These are phyloP conservation scores for Prunella vulgaris DNA, from an alignment of 257 asterid species.

Conservation along the genomic window DNA sequence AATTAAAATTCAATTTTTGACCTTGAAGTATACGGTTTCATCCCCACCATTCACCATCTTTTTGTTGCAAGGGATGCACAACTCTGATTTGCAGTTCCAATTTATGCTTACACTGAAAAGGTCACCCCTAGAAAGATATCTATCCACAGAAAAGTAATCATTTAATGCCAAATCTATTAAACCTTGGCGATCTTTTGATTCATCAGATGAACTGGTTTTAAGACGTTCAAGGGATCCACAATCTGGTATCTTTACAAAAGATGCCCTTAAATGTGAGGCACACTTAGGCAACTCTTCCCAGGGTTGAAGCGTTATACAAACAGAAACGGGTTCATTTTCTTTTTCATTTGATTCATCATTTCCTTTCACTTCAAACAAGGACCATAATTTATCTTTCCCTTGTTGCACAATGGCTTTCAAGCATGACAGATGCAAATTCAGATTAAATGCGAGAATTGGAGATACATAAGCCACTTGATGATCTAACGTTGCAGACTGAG, in stretches of 20 bases:
- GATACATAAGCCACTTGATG: conserved; percentile 70
- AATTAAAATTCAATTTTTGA: conserved; percentile 15
- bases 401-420: conserved; percentile 58
- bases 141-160: conserved; percentile 70
- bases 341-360: conserved; percentile 33
- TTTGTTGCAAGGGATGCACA: conserved; percentile 69
- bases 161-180: conserved; percentile 73
- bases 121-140: conserved; percentile 83
- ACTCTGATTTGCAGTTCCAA: conserved; percentile 82
- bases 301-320: conserved; percentile 57
- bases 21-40: conserved; percentile 76
- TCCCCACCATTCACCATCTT: conserved; percentile 43
- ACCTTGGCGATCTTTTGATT: conserved; percentile 73
- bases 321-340: conserved; percentile 26
- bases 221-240: conserved; percentile 72
- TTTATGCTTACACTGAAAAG: conserved; percentile 56
- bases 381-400: conserved; percentile 54
- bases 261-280: conserved; percentile 86
- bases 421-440: conserved; percentile 62
- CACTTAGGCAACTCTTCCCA: conserved; percentile 56
- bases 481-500: conserved; percentile 35
- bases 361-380: conserved; percentile 47
- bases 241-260: conserved; percentile 90
- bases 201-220: conserved; percentile 53
- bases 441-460: conserved; percentile 76